Evolutionary conservation across 345 rosid species (phyloP).

Genomic region (Eucalyptus polyanthemos): DNA sequence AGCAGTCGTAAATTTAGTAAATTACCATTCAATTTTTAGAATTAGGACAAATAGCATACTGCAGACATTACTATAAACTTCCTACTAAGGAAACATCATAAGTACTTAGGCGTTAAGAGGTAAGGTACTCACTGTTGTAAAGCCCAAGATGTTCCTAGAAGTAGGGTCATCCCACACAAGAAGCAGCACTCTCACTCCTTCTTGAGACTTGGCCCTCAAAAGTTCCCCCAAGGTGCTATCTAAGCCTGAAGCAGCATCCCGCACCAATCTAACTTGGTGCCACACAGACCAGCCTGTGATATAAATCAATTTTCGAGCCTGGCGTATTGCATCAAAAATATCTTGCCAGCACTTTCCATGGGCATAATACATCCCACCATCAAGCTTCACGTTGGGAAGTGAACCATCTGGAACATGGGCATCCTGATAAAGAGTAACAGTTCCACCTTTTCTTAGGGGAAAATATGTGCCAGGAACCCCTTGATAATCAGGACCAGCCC

Average conservation of each 20-base stretch:
- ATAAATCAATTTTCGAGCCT: conserved; percentile 72
- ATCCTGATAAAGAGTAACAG: conserved; percentile 86
- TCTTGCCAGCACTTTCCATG: conserved; percentile 92
- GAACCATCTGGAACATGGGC: conserved; percentile 84
- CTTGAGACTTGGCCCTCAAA: conserved; percentile 74
- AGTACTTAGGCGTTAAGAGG: not conserved
- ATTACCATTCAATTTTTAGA: not conserved
- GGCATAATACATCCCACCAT: conserved; percentile 46
- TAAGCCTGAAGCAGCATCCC: conserved; percentile 43
- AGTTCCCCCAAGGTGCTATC: conserved; percentile 63
- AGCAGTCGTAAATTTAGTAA: not conserved
- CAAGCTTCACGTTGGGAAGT: conserved; percentile 57
- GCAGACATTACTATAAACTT: not conserved
- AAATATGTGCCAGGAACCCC: conserved; percentile 97
- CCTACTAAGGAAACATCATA: not conserved
- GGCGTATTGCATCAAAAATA: conserved; percentile 73
- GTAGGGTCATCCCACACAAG: conserved; percentile 98
- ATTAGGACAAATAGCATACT: not conserved
- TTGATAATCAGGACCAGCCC: conserved; percentile 67
- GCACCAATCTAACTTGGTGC: conserved; percentile 65
- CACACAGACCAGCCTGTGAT: conserved; percentile 97
- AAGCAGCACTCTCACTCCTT: conserved; percentile 95
- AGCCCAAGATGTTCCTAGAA: conserved; percentile 83
- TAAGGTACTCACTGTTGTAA: conserved; percentile 50
- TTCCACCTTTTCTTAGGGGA: conserved; percentile 82